Percentiles rank a stretch among this genome's conserved stretches.
These are phyloP conservation scores for Ilyonectria sp. DNA, from an alignment of 2,329 filamentous ascomycete species.

Conservation along the genomic window DNA sequence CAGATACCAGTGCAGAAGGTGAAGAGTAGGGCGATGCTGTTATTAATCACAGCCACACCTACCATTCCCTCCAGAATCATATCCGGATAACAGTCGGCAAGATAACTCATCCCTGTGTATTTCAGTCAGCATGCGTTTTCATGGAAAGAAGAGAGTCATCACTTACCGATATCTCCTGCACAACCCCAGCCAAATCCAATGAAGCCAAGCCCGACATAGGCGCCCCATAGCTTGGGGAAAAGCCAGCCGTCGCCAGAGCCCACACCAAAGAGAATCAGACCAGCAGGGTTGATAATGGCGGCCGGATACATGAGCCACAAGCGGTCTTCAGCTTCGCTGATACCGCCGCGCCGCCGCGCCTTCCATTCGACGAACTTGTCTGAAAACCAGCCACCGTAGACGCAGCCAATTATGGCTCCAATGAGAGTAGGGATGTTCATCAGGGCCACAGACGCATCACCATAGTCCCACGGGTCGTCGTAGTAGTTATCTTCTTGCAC, in stretches of 20 bases:
- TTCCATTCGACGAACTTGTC: slow-evolving; percentile 25
- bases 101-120: slow-evolving; percentile 12
- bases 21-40: slow-evolving; percentile 29
- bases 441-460: slow-evolving; percentile 20
- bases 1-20: slow-evolving; percentile 29
- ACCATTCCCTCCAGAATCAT: slow-evolving; percentile 31
- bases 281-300: slow-evolving; percentile 21
- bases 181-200: slow-evolving; percentile 31
- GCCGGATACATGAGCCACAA: slow-evolving; percentile 29
- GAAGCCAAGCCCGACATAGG: slow-evolving; percentile 23
- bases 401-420: slow-evolving; percentile 22
- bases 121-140: neutral
- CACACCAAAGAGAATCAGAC: slow-evolving; percentile 22
- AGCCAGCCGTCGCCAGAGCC: slow-evolving; percentile 27
- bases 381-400: slow-evolving; percentile 26
- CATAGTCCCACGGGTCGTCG: slow-evolving; percentile 27
- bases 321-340: slow-evolving; percentile 27
- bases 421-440: slow-evolving; percentile 31
- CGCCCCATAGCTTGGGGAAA: slow-evolving; percentile 23
- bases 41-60: slow-evolving; percentile 29
- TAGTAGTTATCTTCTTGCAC: slow-evolving; percentile 29
- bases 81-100: slow-evolving; percentile 29
- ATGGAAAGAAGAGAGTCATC: neutral
- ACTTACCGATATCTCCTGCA: slow-evolving; percentile 27
- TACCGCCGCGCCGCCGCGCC: slow-evolving; percentile 19